Conservation (phyloP, 148 eudicot species). For the Persicaria maculosa region DNA sequence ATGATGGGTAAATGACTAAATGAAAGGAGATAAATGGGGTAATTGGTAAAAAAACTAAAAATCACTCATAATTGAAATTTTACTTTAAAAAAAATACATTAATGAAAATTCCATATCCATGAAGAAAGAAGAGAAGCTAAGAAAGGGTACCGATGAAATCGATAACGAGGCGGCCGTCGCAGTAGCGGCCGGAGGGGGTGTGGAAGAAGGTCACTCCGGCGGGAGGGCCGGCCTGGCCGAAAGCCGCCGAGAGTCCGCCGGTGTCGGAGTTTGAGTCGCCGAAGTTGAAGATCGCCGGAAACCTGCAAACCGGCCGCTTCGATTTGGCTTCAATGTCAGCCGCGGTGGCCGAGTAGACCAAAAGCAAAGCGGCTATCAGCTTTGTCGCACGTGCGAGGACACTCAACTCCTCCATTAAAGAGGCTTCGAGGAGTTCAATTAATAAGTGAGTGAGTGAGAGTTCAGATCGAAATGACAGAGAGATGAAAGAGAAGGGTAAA, state of each 20-base stretch:
- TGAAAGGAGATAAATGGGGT: no score
- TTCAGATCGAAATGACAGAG: not conserved
- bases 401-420: not conserved
- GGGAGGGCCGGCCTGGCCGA: slow-evolving; percentile 59
- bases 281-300: slow-evolving; percentile 81
- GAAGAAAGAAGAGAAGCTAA: no score
- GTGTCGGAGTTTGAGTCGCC: slow-evolving; percentile 96
- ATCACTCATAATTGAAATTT: no score
- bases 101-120: no score
- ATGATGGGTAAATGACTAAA: no score
- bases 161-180: slow-evolving; percentile 64
- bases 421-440: not conserved
- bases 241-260: slow-evolving; percentile 76
- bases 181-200: slow-evolving; percentile 60
- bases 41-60: no score
- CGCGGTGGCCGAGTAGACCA: not conserved
- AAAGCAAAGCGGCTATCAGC: not conserved
- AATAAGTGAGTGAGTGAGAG: not conserved
- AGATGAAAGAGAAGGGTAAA: not conserved
- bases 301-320: slow-evolving; percentile 12
- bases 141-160: slow-evolving; percentile 61
- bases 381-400: not conserved
- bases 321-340: not conserved
- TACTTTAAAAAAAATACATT: no score
- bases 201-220: slow-evolving; percentile 58